These are phyloP conservation scores for Mrakia blollopis DNA, from an alignment of 768 basidiomycete species.

Conservation along the genomic window DNA sequence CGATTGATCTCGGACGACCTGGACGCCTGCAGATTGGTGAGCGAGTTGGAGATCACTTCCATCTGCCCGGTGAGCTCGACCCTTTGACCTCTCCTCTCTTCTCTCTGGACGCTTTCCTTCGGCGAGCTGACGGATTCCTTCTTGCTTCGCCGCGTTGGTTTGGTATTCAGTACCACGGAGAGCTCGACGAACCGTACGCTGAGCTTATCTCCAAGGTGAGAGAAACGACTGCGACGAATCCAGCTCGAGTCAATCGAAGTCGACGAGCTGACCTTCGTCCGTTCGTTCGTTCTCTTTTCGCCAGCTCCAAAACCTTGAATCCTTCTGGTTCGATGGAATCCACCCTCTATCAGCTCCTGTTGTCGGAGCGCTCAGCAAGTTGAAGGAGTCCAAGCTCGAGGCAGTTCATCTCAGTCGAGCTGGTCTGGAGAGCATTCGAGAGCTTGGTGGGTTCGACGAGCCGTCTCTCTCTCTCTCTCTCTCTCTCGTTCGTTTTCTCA, in stretches of 20 bases:
- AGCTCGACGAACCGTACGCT: background rate
- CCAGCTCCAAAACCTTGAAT: background rate
- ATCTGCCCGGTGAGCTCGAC: background rate
- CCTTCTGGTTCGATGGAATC: background rate
- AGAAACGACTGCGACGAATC: background rate
- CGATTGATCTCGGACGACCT: background rate
- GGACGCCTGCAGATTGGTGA: background rate
- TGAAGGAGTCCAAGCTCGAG: background rate
- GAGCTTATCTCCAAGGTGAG: background rate
- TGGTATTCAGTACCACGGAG: background rate
- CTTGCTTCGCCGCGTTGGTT: background rate
- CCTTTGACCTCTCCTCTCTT: background rate
- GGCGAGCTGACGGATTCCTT: background rate
- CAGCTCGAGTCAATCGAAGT: background rate
- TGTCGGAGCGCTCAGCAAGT: background rate
- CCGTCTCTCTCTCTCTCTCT: too few species aligned
- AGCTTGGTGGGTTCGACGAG: background rate
- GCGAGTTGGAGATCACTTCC: constrained; percentile 1
- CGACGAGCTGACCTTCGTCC: background rate
- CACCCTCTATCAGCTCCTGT: background rate
- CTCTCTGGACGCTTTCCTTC: background rate
- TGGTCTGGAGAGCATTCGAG: background rate
- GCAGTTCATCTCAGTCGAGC: background rate
- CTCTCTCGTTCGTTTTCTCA: background rate
- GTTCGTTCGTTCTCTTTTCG: background rate